Evolutionary conservation across 1,139 yeast genomes (phyloP).

Genomic region (Magnusiomyces tetraspermus): DNA sequence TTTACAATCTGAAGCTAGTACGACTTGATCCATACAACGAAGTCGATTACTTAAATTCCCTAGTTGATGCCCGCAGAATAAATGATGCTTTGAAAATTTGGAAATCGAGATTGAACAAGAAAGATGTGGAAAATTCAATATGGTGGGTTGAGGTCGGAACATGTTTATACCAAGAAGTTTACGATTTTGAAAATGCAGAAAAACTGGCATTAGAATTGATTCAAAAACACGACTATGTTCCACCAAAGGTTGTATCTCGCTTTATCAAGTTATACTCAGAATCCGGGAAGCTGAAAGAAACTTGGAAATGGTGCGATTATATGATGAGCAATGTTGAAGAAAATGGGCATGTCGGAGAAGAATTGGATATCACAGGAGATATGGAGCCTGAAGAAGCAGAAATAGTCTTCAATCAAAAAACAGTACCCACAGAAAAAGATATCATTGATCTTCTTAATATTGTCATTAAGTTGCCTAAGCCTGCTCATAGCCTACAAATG

Average conservation of each 20-base stretch:
- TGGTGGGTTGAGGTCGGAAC: constrained; percentile 32
- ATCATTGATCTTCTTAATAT: constrained; percentile 15
- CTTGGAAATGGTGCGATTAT: constrained; percentile 20
- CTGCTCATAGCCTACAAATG: constrained; percentile 6
- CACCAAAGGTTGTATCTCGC: constrained; percentile 22
- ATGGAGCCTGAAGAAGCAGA: constrained; percentile 18
- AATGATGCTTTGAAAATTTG: constrained; percentile 26
- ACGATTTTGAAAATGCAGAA: constrained; percentile 21
- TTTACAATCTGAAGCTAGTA: constrained; percentile 26
- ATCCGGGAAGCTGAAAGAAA: constrained; percentile 15
- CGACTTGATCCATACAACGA: constrained; percentile 33
- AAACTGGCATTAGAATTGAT: constrained; percentile 19
- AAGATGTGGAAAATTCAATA: constrained; percentile 23
- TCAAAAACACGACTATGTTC: constrained; percentile 17
- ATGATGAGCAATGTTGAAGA: constrained; percentile 15
- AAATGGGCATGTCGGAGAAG: constrained; percentile 13
- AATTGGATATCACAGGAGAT: constrained; percentile 9
- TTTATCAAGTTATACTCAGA: constrained; percentile 21
- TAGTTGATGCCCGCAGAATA: constrained; percentile 16
- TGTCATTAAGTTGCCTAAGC: constrained; percentile 6
- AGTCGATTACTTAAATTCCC: constrained; percentile 29
- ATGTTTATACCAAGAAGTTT: constrained; percentile 25
- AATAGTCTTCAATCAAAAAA: constrained; percentile 16
- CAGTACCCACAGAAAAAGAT: constrained; percentile 15
- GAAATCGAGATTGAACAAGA: constrained; percentile 24